Evolutionary conservation across 2,329 filamentous ascomycete species (phyloP).

Genomic region (Penicillium sp.): DNA sequence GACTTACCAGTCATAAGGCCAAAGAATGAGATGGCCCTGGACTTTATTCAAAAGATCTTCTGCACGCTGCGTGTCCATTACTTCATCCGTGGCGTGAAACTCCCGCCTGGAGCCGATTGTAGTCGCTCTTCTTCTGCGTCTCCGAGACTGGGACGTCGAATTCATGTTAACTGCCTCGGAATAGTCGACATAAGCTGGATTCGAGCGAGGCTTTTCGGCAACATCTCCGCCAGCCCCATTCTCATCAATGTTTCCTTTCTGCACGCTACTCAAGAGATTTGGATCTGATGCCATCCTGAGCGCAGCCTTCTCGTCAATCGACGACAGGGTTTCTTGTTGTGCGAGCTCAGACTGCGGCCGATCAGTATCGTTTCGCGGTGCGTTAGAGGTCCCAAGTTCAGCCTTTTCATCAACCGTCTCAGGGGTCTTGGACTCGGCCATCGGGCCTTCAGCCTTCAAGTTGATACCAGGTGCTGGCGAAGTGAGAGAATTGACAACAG

Average conservation of each 20-base stretch:
- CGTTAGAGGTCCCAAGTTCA: slow-evolving; percentile 34
- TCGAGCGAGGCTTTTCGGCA: slow-evolving; percentile 33
- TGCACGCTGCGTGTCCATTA: slow-evolving; percentile 71
- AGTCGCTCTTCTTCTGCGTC: slow-evolving; percentile 44
- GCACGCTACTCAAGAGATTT: slow-evolving; percentile 21
- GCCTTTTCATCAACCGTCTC: slow-evolving; percentile 35
- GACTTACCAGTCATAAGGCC: slow-evolving; percentile 83
- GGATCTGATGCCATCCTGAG: slow-evolving; percentile 30
- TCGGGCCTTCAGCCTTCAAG: slow-evolving; percentile 31
- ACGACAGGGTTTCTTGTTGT: slow-evolving; percentile 32
- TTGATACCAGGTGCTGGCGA: slow-evolving; percentile 24
- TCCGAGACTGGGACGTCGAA: slow-evolving; percentile 33
- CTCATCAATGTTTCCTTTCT: slow-evolving; percentile 28
- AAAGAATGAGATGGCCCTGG: slow-evolving; percentile 84
- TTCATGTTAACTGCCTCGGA: slow-evolving; percentile 43
- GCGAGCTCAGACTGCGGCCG: slow-evolving; percentile 32
- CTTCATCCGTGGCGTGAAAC: slow-evolving; percentile 63
- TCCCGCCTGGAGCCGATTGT: slow-evolving; percentile 49
- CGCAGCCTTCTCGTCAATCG: slow-evolving; percentile 46
- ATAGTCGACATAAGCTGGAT: slow-evolving; percentile 36
- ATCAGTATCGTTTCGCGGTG: slow-evolving; percentile 34
- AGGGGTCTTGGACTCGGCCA: slow-evolving; percentile 30
- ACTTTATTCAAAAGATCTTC: slow-evolving; percentile 77
- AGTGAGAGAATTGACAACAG: slow-evolving; percentile 26
- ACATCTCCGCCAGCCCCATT: slow-evolving; percentile 28